Base-by-base conservation (phyloP, 176 grass and related monocot genomes). In the Musa schizocarpa region DNA sequence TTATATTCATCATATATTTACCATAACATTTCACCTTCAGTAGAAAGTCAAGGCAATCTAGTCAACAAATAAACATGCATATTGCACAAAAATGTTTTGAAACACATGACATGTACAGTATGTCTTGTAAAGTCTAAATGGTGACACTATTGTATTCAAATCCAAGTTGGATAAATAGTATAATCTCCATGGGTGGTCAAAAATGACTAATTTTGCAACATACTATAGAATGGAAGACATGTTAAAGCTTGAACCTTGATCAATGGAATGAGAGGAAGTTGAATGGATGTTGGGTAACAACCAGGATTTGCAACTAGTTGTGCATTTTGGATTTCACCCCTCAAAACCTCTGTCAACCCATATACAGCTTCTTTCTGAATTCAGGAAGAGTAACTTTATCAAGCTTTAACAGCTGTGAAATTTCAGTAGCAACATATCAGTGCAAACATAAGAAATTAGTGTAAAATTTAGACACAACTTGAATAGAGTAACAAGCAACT, bases 241-340 rank as follows among this genome's bases (percentile, higher is more conserved):
- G 24, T 63, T 64, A 53, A 17, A 73, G 69, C 72, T 20, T 73
- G 78, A 59, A 98, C 95, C 90, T 98, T 87, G 63, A 98, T 84
- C 51, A 98, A 78, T 63, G 90, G 90, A 87, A 98, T 74, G 73
- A 93, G 95, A 71, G 95, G 95, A 88, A 98, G 88, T 85, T 98
- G 90, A 83, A 98, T 81, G 58, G 88, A 91, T 50, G 95, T 98
- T 22, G 95, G 95, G 82, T 98, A 98, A 77, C 95, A 99, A 69
- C 95, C 95, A 54, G 90, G 95, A 79, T 99, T 99, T 73, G 95
- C 95, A 73, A 99, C 86, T 75, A 99, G 86, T 16, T 78, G 77
- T 53, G 88, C 95, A 70, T 83, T 94, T 68, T 63, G 78, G 82
- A 94, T 87, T 78, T 94, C 82, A 78, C 87, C 82, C 74, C 95